Evolutionary conservation across 306 rosid genomes (phyloP), one percentile per base, ranked within the genome.

Genomic region (Dicorynia guianensis): DNA sequence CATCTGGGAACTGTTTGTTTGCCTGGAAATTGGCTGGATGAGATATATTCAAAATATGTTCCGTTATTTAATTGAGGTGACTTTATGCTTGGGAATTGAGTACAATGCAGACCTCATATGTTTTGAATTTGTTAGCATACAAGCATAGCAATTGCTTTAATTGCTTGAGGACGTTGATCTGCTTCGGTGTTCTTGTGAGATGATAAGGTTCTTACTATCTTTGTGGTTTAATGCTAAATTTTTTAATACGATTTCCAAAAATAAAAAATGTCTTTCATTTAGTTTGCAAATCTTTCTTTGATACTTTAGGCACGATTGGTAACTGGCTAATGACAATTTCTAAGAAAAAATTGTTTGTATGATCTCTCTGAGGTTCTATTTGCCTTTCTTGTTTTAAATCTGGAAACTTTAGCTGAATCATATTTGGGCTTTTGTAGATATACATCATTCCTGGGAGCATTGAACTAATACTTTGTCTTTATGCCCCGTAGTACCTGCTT

Each of bases 1-100:
- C 39, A 34, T 48, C 10, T 46, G 50, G 68, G 46, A 17, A 58
- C 82, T 72, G 70, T 55, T 74, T 54, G 60, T 47, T 67, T 34
- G 19, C 57, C 12, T 49, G 50, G 57, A 8, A 25, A 68, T 2
- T 14, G 11, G 7, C 53, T 18, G 44, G 44, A 20, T 46, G 68
- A 38, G 4, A 39, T 40, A 1, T 43, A 52, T 50, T 46, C 39
- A 69, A 73, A 55, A 47, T 47, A 14, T 85, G 6, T 1, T 39
- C 14, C 17, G 8, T 36, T 39, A 53, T 62, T 78, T 69, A 62
- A 43, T 14, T 48, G 42, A 46, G 69, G 62, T 39, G 19, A 54
- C 69, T 56, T 17, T 12, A 3, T 53, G 14, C 35, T 47, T 74
- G 18, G 18, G 20, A 40, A n/a, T 42, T 15, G 48, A 65, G 57